Conservation (phyloP, 768 basidiomycete species). For the Boletus rubroflammeus region DNA sequence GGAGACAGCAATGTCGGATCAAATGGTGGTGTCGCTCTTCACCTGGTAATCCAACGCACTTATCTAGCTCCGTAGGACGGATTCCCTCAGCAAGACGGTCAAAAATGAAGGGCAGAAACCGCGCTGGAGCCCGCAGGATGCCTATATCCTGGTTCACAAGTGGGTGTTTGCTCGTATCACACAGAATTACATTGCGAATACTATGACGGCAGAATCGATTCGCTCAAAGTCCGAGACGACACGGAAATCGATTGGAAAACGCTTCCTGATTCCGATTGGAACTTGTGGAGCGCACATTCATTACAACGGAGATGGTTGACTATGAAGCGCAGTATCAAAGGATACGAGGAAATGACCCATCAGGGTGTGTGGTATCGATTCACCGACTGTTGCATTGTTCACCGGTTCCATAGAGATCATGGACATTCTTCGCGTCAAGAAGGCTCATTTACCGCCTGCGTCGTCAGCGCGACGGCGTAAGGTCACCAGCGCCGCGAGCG, state of each 20-base stretch:
- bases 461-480: slow-evolving; percentile 44
- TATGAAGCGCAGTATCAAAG: slow-evolving; percentile 74
- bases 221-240: slow-evolving; percentile 71
- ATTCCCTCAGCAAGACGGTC: slow-evolving; percentile 64
- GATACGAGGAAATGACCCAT: slow-evolving; percentile 77
- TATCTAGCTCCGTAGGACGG: slow-evolving; percentile 51
- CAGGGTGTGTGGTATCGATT: slow-evolving; percentile 46
- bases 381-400: slow-evolving; percentile 4
- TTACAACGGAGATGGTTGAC: slow-evolving; percentile 79
- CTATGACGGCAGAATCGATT: slow-evolving; percentile 53
- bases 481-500: slow-evolving; percentile 48
- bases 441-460: slow-evolving; percentile 50
- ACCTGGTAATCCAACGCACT: background rate
- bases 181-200: background rate
- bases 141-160: slow-evolving; percentile 81
- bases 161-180: slow-evolving; percentile 24
- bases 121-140: slow-evolving; percentile 74
- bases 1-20: slow-evolving; percentile 80
- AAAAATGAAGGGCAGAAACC: slow-evolving; percentile 70
- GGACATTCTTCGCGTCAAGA: slow-evolving; percentile 75
- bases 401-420: slow-evolving; percentile 57
- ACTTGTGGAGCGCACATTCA: slow-evolving; percentile 78
- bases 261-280: slow-evolving; percentile 72
- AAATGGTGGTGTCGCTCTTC: slow-evolving; percentile 60
- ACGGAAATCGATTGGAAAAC: slow-evolving; percentile 85